Conservation (phyloP, 2,329 filamentous ascomycete species). For the Diaporthe amygdali region DNA sequence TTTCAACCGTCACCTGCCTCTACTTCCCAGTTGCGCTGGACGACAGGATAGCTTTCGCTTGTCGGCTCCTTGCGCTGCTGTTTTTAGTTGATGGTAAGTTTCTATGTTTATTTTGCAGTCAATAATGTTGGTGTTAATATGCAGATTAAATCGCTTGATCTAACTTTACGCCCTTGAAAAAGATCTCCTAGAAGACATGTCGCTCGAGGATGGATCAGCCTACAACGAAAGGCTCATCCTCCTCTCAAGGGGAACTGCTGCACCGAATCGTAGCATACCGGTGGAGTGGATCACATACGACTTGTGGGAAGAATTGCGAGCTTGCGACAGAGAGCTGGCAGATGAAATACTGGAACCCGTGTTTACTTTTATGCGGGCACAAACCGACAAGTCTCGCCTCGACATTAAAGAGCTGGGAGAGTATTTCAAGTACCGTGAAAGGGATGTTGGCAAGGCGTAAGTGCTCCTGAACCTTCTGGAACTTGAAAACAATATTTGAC, state of each 20-base stretch:
- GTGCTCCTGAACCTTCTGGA: not conserved
- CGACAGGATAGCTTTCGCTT: slow-evolving; percentile 44
- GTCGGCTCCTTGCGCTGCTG: slow-evolving; percentile 43
- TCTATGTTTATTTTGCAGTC: not conserved
- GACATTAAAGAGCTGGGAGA: slow-evolving; percentile 33
- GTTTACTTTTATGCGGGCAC: slow-evolving; percentile 46
- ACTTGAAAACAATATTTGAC: not conserved
- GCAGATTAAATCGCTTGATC: not conserved
- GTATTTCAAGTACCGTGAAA: slow-evolving; percentile 44
- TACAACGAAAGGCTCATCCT: slow-evolving; percentile 45
- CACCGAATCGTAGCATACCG: slow-evolving; percentile 38
- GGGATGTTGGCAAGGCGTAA: slow-evolving; percentile 46
- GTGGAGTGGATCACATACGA: slow-evolving; percentile 45
- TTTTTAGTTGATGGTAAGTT: slow-evolving; percentile 49
- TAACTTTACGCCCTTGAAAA: not conserved
- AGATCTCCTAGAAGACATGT: slow-evolving; percentile 49
- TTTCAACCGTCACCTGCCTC: slow-evolving; percentile 42
- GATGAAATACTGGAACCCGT: slow-evolving; percentile 42
- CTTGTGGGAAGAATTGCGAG: slow-evolving; percentile 45
- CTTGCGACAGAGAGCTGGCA: slow-evolving; percentile 39
- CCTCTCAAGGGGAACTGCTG: slow-evolving; percentile 36
- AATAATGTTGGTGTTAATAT: no score
- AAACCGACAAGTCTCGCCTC: slow-evolving; percentile 39
- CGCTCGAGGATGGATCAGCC: slow-evolving; percentile 40
- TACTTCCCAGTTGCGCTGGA: slow-evolving; percentile 43